phyloP scores from a whole-genome alignment of 768 basidiomycete species.

The Hysterangium stoloniferum region DNA sequence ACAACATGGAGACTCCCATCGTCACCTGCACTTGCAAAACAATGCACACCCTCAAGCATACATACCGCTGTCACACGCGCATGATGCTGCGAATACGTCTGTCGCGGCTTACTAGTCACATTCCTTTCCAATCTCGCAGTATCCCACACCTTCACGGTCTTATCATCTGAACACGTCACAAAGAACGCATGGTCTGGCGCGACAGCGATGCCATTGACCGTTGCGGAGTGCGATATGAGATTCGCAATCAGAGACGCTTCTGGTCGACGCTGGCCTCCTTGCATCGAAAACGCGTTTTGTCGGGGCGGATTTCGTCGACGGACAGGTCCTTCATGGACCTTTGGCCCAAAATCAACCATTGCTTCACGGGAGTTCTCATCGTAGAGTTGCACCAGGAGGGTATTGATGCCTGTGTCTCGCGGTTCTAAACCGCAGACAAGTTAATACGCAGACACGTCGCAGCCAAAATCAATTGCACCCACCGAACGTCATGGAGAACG shows the following conservation, averaged over 20 bases:
- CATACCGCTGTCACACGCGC: conserved; percentile 64
- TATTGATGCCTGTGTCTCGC: conserved; percentile 83
- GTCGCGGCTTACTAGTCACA: conserved; percentile 75
- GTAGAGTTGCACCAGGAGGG: conserved; percentile 84
- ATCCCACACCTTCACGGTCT: conserved; percentile 37
- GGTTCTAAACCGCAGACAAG: conserved; percentile 46
- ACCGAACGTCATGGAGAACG: conserved; percentile 45
- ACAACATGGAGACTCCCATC: conserved; percentile 43
- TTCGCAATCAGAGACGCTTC: conserved; percentile 82
- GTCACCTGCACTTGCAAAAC: conserved; percentile 54
- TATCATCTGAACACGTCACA: conserved; percentile 34
- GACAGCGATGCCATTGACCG: conserved; percentile 73
- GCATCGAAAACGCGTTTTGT: conserved; percentile 59
- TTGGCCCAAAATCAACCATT: conserved; percentile 87
- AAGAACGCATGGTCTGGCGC: conserved; percentile 93
- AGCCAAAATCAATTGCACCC: conserved; percentile 15
- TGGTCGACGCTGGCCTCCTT: conserved; percentile 48
- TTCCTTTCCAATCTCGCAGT: conserved; percentile 87
- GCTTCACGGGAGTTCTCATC: conserved; percentile 64
- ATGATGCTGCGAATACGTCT: conserved; percentile 63
- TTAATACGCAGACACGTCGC: not conserved
- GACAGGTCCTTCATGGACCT: conserved; percentile 72
- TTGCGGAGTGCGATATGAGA: conserved; percentile 73
- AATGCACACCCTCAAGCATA: conserved; percentile 79
- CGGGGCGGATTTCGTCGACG: conserved; percentile 69